Conservation (phyloP, 1,139 yeast genomes). For the Candida anutae region DNA sequence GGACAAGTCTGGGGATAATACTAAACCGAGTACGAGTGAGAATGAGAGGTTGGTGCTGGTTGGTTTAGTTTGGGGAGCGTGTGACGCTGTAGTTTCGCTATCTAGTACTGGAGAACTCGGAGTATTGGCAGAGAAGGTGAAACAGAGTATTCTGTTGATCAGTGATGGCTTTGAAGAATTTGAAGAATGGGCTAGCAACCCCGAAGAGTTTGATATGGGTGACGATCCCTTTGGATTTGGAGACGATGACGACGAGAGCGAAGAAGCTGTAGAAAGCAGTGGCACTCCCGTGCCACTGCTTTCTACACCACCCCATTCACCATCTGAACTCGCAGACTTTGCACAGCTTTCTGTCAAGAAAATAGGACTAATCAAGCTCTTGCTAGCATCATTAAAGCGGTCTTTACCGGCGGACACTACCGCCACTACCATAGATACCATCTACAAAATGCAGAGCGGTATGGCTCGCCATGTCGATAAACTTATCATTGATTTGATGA, state of each 20-base stretch:
- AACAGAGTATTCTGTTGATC: constrained; percentile 38
- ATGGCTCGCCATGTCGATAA: constrained; percentile 35
- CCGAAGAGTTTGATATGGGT: constrained; percentile 34
- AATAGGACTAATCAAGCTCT: constrained; percentile 46
- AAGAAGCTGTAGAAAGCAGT: constrained; percentile 15
- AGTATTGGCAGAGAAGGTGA: constrained; percentile 37
- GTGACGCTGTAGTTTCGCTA: constrained; percentile 37
- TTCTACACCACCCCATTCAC: constrained; percentile 7
- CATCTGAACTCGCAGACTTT: constrained; percentile 26
- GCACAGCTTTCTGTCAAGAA: constrained; percentile 45
- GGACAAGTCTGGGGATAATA: constrained; percentile 5
- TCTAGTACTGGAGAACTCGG: constrained; percentile 45
- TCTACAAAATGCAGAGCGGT: constrained; percentile 22
- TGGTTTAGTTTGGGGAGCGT: constrained; percentile 58
- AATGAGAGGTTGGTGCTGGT: constrained; percentile 43
- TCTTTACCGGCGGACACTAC: constrained; percentile 39
- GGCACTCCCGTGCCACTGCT: constrained; percentile 9
- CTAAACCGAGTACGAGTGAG: constrained; percentile 2
- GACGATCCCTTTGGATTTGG: constrained; percentile 37
- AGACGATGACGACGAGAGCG: constrained; percentile 22
- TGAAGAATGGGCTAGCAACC: constrained; percentile 59
- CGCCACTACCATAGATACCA: constrained; percentile 27
- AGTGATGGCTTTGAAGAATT: constrained; percentile 62
- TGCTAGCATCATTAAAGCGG: constrained; percentile 47
- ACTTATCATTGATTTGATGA: constrained; percentile 41